A percentile compares a stretch with the other conserved stretches of the same genome.
phyloP scores from a whole-genome alignment of 176 grass and related monocot genomes.

The Cymbopogon citratus region DNA sequence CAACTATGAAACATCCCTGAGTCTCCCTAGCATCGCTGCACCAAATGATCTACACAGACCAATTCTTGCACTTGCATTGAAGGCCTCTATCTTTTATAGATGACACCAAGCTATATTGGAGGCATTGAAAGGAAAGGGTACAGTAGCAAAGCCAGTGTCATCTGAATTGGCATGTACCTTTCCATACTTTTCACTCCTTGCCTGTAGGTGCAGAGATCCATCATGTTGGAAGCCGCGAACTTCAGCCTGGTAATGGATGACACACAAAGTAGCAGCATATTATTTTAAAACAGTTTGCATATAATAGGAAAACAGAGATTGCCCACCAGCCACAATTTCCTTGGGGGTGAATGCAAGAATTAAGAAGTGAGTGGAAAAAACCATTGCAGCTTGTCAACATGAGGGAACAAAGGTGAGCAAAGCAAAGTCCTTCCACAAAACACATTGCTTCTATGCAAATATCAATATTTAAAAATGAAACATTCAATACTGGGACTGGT shows the following conservation, averaged over 20 bases:
- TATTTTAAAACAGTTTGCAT: neutral
- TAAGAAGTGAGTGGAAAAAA: neutral
- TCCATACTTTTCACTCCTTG: slow-evolving; percentile 98
- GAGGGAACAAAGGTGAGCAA: neutral
- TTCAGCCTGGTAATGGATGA: slow-evolving; percentile 60
- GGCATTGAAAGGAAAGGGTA: neutral
- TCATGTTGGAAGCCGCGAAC: slow-evolving; percentile 94
- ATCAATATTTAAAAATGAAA: too few species aligned
- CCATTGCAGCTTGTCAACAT: neutral
- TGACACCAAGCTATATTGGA: neutral
- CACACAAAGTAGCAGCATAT: slow-evolving; percentile 10
- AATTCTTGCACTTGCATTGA: neutral
- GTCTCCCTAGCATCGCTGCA: slow-evolving; percentile 24
- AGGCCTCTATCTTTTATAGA: neutral
- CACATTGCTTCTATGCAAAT: too few species aligned
- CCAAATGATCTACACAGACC: neutral
- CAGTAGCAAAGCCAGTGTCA: neutral
- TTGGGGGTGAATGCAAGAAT: neutral
- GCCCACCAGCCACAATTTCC: neutral
- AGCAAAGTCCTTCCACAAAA: neutral
- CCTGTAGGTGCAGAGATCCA: slow-evolving; percentile 90
- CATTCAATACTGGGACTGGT: too few species aligned
- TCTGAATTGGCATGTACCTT: slow-evolving; percentile 43
- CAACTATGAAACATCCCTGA: neutral
- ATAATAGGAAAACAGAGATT: neutral